Conservation (phyloP, 768 basidiomycete genomes). For the Pleurotus salmoneostramineus region DNA sequence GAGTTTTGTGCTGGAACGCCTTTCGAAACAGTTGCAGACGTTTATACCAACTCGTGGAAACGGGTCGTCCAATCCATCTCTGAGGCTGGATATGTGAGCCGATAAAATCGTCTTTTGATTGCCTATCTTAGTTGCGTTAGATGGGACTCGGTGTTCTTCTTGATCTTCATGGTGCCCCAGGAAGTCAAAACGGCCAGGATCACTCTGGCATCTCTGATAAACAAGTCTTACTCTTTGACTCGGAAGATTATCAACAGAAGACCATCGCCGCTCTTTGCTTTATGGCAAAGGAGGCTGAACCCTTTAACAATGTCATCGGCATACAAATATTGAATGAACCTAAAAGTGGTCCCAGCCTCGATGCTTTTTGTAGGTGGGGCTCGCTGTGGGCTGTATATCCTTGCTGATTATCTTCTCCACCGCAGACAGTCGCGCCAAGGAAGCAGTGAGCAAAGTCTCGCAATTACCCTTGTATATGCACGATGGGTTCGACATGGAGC, state of each 20-base stretch:
- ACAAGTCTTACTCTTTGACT: constrained; percentile 43
- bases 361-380: constrained; percentile 37
- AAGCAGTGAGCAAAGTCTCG: constrained; percentile 34
- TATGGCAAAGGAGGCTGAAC: constrained; percentile 36
- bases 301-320: constrained; percentile 53
- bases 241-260: constrained; percentile 40
- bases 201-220: constrained; percentile 66
- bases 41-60: constrained; percentile 66
- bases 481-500: constrained; percentile 59
- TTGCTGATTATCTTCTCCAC: constrained; percentile 5
- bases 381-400: constrained; percentile 8
- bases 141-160: constrained; percentile 63
- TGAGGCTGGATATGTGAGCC: constrained; percentile 38
- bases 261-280: constrained; percentile 47
- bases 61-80: constrained; percentile 61
- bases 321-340: constrained; percentile 63
- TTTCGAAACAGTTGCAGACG: constrained; percentile 46
- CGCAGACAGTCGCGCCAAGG: constrained; percentile 50
- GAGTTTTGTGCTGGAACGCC: constrained; percentile 60
- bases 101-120: too few relatives aligned
- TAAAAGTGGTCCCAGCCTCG: constrained; percentile 40
- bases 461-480: constrained; percentile 63
- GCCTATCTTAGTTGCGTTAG: not conserved
- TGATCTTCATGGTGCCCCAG: constrained; percentile 73
- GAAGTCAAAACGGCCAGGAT: constrained; percentile 71